These are phyloP conservation scores for Tricholoma furcatifolium DNA, from an alignment of 768 basidiomycete genomes.

Conservation along the genomic window DNA sequence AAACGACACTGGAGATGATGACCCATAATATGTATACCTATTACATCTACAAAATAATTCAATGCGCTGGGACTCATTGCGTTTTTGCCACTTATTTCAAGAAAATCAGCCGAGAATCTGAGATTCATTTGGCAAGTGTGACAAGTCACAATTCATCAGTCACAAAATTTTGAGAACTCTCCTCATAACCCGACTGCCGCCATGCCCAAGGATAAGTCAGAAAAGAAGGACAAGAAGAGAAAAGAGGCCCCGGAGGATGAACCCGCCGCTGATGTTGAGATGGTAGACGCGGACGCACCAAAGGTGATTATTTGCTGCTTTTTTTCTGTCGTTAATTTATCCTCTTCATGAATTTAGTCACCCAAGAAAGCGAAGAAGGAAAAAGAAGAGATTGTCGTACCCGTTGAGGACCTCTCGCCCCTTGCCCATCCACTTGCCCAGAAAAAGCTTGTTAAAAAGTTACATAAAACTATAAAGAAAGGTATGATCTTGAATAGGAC, in stretches of 20 bases:
- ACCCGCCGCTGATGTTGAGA: constrained; percentile 46
- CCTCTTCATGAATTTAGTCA: constrained; percentile 27
- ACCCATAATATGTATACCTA: background rate
- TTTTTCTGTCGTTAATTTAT: constrained; percentile 8
- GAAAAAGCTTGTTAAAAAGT: constrained; percentile 90
- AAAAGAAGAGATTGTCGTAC: constrained; percentile 64
- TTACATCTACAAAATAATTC: too few species aligned
- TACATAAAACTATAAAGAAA: constrained; percentile 94
- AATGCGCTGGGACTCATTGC: too few species aligned
- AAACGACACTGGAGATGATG: constrained; percentile 22
- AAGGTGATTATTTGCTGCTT: constrained; percentile 25
- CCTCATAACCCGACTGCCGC: constrained; percentile 2
- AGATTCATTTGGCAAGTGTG: background rate
- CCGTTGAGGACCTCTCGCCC: constrained; percentile 85
- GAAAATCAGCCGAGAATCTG: too few species aligned
- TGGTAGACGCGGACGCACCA: constrained; percentile 34
- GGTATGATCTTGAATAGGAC: constrained; percentile 40
- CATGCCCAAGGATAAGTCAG: constrained; percentile 76
- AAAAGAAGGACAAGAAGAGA: constrained; percentile 74
- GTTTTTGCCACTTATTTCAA: too few species aligned
- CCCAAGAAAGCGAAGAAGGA: constrained; percentile 66
- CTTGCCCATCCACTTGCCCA: constrained; percentile 91
- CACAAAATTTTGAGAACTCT: constrained; percentile 16
- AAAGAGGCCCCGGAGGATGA: constrained; percentile 46
- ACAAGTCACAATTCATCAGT: constrained; percentile 11